Evolutionary conservation across 1,139 yeast genomes (phyloP).

Genomic region (Hemisphaericaspora xylofermentans): DNA sequence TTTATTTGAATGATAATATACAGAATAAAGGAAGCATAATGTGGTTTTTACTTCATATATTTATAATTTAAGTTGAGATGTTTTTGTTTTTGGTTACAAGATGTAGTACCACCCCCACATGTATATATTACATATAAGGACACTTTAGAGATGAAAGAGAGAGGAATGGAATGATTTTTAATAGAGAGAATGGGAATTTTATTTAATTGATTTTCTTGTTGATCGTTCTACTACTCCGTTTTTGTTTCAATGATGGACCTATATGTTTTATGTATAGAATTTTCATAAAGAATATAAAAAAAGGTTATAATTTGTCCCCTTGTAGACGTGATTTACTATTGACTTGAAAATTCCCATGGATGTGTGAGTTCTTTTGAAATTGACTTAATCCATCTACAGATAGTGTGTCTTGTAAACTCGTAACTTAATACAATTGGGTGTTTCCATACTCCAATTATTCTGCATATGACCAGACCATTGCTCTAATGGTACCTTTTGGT

Average conservation of each 20-base stretch:
- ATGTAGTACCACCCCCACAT: too few relatives aligned
- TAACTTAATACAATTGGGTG: too few relatives aligned
- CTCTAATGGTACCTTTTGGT: too few relatives aligned
- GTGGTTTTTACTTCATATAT: background rate
- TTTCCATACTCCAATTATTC: too few relatives aligned
- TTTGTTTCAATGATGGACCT: background rate
- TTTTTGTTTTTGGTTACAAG: background rate
- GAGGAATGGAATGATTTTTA: background rate
- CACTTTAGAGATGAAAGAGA: background rate
- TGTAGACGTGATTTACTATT: too few relatives aligned
- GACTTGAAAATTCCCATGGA: too few relatives aligned
- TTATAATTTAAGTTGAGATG: background rate
- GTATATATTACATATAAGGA: background rate
- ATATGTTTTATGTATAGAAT: background rate
- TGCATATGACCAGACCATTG: too few relatives aligned
- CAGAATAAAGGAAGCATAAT: background rate
- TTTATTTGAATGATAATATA: background rate
- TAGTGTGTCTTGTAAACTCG: too few relatives aligned
- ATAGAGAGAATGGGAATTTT: too few relatives aligned
- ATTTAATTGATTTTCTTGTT: background rate
- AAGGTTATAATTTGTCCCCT: background rate
- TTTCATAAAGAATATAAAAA: conserved; percentile 1
- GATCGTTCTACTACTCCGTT: background rate
- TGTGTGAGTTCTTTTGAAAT: too few relatives aligned
- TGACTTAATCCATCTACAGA: too few relatives aligned